A percentile compares a stretch with the other conserved stretches of the same genome.
These are phyloP conservation scores for Candida pseudocylindracea DNA, from an alignment of 1,139 yeast species.

Conservation along the genomic window DNA sequence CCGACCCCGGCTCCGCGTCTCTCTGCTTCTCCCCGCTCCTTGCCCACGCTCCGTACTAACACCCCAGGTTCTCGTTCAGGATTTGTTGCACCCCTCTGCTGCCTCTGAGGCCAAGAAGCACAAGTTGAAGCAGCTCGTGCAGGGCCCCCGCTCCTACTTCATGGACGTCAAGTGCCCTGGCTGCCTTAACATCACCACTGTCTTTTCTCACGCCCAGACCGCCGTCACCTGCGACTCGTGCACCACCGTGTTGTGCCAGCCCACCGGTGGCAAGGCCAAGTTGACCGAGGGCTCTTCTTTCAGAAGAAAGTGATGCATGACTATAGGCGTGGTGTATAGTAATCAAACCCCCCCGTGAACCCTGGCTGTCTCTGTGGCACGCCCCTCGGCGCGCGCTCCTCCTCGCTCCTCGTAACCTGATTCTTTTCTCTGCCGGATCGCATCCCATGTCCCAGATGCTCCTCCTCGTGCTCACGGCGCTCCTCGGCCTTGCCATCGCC, in stretches of 20 bases:
- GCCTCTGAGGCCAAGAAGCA: slow-evolving; percentile 92
- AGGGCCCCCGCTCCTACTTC: slow-evolving; percentile 96
- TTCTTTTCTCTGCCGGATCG: too few species aligned
- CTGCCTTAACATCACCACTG: slow-evolving; percentile 96
- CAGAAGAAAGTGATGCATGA: slow-evolving; percentile 71
- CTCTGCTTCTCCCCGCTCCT: too few species aligned
- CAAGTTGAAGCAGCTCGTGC: slow-evolving; percentile 95
- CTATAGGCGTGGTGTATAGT: background rate
- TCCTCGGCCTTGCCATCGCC: too few species aligned
- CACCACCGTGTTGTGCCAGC: slow-evolving; percentile 95
- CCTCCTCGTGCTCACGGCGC: too few species aligned
- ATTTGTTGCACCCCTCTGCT: slow-evolving; percentile 77
- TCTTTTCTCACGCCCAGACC: slow-evolving; percentile 98
- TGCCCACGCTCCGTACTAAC: slow-evolving; percentile 5
- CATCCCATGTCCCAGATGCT: too few species aligned
- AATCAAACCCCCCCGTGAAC: background rate
- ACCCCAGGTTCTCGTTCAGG: slow-evolving; percentile 10
- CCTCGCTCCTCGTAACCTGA: too few species aligned
- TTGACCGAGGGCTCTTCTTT: slow-evolving; percentile 98
- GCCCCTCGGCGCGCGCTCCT: too few species aligned
- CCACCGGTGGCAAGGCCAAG: slow-evolving; percentile 99
- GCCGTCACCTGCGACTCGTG: slow-evolving; percentile 99
- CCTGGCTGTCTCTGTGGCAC: too few species aligned
- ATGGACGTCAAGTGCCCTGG: slow-evolving; percentile 99
- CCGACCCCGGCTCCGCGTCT: too few species aligned